Conservation (phyloP, 208 protist species). For the Trypanosoma mega region DNA sequence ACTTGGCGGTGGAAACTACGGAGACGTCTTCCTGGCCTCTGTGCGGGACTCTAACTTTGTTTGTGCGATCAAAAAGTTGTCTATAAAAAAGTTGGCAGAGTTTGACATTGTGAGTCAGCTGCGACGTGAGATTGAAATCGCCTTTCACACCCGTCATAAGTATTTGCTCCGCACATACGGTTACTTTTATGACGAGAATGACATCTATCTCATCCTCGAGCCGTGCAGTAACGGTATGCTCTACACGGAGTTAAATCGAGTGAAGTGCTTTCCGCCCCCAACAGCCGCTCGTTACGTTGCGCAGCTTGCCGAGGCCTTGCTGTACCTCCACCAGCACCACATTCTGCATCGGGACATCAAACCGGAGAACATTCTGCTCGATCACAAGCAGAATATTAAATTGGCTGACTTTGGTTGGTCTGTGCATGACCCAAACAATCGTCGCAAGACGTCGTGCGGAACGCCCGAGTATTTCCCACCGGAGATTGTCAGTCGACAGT, state of each 20-base stretch:
- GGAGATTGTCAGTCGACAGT: constrained; percentile 95
- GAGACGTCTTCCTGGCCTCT: constrained; percentile 97
- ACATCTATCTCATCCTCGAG: constrained; percentile 99
- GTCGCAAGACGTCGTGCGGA: constrained; percentile 94
- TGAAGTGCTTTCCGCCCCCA: constrained; percentile 81
- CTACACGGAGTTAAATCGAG: constrained; percentile 96
- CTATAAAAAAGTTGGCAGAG: constrained; percentile 94
- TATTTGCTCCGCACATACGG: constrained; percentile 98
- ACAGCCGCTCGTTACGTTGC: constrained; percentile 91
- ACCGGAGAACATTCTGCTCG: constrained; percentile 92
- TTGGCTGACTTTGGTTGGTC: constrained; percentile 99
- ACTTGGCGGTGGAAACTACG: constrained; percentile 97
- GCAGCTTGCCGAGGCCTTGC: constrained; percentile 93
- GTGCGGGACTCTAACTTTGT: constrained; percentile 97
- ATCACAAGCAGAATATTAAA: constrained; percentile 96
- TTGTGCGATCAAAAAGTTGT: constrained; percentile 97
- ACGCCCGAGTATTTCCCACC: constrained; percentile 99
- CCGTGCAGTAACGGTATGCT: constrained; percentile 98
- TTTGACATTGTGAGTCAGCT: constrained; percentile 97
- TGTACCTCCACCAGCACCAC: constrained; percentile 96
- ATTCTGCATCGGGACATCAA: constrained; percentile 98
- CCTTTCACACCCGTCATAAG: constrained; percentile 97
- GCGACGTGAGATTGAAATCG: constrained; percentile 98
- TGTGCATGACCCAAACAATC: constrained; percentile 94
- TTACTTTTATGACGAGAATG: constrained; percentile 97